phyloP scores from a whole-genome alignment of 2,329 filamentous ascomycete genomes.

The Aspergillus sp. region DNA sequence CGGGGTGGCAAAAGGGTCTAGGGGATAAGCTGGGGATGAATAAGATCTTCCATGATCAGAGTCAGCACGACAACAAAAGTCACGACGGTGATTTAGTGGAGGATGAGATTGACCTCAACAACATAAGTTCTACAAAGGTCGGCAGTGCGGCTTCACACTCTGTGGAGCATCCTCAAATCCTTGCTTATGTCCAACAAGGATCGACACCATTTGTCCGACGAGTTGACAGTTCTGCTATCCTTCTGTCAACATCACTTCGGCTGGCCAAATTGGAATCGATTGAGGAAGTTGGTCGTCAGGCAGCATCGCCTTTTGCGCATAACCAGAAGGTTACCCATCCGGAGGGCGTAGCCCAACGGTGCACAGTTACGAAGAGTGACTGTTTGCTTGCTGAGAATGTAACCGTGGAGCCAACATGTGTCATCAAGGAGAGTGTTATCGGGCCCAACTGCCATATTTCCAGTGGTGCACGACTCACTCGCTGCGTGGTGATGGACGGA shows the following conservation, averaged over 20 bases:
- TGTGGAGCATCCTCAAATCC: not conserved
- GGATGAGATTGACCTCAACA: slow-evolving; percentile 57
- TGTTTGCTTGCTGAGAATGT: slow-evolving; percentile 86
- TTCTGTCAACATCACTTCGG: slow-evolving; percentile 79
- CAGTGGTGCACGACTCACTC: slow-evolving; percentile 79
- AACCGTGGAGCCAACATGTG: slow-evolving; percentile 80
- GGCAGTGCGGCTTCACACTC: slow-evolving; percentile 20
- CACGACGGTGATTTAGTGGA: slow-evolving; percentile 48
- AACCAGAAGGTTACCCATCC: slow-evolving; percentile 78
- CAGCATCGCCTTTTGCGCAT: slow-evolving; percentile 74
- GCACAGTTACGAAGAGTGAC: slow-evolving; percentile 79
- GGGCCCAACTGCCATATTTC: slow-evolving; percentile 85
- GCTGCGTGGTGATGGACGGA: slow-evolving; percentile 91
- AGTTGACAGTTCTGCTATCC: slow-evolving; percentile 81
- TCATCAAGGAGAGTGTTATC: slow-evolving; percentile 90
- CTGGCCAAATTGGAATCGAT: slow-evolving; percentile 77
- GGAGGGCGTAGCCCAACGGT: slow-evolving; percentile 75
- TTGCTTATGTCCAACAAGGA: slow-evolving; percentile 21
- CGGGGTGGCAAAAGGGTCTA: slow-evolving; percentile 83
- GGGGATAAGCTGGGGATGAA: slow-evolving; percentile 74
- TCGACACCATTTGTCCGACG: slow-evolving; percentile 73
- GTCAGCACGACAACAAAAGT: slow-evolving; percentile 39
- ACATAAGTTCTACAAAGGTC: slow-evolving; percentile 57
- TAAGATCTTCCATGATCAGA: slow-evolving; percentile 59
- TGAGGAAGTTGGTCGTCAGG: slow-evolving; percentile 60